These are phyloP conservation scores for Nicotiana otophora DNA, from an alignment of 257 asterid genomes.

Conservation along the genomic window DNA sequence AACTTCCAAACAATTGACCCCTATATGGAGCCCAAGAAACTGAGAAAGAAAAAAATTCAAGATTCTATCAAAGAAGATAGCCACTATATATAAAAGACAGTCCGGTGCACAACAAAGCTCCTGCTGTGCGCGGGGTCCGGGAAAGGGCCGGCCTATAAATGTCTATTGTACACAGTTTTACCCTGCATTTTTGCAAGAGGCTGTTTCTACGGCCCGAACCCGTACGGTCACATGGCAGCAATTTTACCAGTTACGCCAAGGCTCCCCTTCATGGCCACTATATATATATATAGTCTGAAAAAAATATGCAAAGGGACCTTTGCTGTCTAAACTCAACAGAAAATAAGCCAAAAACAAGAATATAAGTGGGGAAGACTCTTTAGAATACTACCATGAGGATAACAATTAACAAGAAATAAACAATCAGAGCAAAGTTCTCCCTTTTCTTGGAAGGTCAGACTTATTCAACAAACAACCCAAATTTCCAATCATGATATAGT, in stretches of 20 bases:
- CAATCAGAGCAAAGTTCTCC: slow-evolving; percentile 18
- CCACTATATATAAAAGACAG: neutral
- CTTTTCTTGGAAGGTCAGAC: slow-evolving; percentile 16
- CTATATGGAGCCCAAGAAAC: slow-evolving; percentile 50
- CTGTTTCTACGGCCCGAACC: no score
- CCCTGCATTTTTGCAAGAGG: no score
- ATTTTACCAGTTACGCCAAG: no score
- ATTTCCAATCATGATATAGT: neutral
- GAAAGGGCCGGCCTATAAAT: no score
- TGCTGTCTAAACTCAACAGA: slow-evolving; percentile 18
- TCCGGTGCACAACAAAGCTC: no score
- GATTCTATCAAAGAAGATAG: slow-evolving; percentile 22
- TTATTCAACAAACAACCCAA: neutral
- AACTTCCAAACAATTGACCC: slow-evolving; percentile 32
- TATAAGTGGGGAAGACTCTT: slow-evolving; percentile 23
- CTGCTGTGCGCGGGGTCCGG: no score
- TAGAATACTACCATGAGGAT: slow-evolving; percentile 18
- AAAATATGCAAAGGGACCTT: slow-evolving; percentile 18
- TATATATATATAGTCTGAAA: neutral
- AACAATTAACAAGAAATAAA: neutral
- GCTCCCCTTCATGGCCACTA: neutral
- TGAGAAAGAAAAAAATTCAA: slow-evolving; percentile 16
- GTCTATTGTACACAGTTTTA: no score
- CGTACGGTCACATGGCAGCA: no score
- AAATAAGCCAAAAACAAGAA: slow-evolving; percentile 45